phyloP scores from a whole-genome alignment of 116 monocot species.

The Thalassia testudinum region DNA sequence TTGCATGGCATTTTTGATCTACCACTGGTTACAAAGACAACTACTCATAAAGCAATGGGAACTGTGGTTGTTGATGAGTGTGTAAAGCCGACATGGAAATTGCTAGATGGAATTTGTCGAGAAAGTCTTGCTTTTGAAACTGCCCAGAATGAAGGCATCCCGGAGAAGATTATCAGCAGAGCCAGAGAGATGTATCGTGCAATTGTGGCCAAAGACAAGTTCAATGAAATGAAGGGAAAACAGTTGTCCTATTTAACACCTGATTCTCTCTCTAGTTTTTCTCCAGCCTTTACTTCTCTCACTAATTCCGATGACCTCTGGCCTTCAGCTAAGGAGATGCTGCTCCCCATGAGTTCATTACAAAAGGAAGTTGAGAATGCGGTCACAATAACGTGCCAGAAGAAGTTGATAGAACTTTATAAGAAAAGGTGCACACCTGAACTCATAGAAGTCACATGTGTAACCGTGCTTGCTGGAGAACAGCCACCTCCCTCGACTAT shows the following conservation, averaged over 20 bases:
- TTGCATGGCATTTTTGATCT: constrained; percentile 90
- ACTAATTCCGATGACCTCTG: constrained; percentile 1
- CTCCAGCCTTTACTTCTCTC: neutral
- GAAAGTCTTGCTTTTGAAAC: constrained; percentile 98
- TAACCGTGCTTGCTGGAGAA: constrained; percentile 50
- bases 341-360: constrained; percentile 4
- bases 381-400: constrained; percentile 37
- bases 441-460: constrained; percentile 30
- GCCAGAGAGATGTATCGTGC: constrained; percentile 64
- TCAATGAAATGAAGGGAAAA: neutral
- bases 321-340: constrained; percentile 2
- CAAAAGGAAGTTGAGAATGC: constrained; percentile 40
- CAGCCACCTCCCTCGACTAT: constrained; percentile 88
- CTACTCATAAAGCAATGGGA: constrained; percentile 70
- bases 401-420: constrained; percentile 45
- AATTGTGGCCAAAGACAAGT: neutral
- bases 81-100: constrained; percentile 61
- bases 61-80: constrained; percentile 35
- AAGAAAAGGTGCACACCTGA: constrained; percentile 33
- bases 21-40: constrained; percentile 44
- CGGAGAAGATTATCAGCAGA: constrained; percentile 42
- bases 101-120: constrained; percentile 69
- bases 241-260: neutral
- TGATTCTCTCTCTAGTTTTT: too few relatives aligned
- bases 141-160: constrained; percentile 67